These are phyloP conservation scores for Ascochyta fabae DNA, from an alignment of 2,329 filamentous ascomycete genomes.

Conservation along the genomic window DNA sequence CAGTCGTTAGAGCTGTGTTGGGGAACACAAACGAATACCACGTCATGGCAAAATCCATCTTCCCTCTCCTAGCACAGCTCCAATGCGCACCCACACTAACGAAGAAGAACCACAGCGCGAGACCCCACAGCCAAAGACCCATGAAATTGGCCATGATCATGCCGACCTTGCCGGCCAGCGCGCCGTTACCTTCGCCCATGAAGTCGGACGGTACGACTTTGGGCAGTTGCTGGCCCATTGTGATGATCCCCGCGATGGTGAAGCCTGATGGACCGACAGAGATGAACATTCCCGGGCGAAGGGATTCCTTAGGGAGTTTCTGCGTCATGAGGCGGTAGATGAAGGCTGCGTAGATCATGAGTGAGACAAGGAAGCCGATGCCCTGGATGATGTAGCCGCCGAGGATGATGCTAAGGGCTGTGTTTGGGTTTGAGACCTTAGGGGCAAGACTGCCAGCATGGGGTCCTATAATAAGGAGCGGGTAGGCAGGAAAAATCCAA, in stretches of 20 bases:
- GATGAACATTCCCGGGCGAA: slow-evolving; percentile 85
- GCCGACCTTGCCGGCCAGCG: slow-evolving; percentile 61
- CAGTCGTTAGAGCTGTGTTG: slow-evolving; percentile 75
- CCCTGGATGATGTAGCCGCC: slow-evolving; percentile 67
- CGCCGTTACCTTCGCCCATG: slow-evolving; percentile 60
- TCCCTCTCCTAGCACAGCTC: slow-evolving; percentile 66
- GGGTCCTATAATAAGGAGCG: slow-evolving; percentile 76
- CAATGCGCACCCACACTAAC: slow-evolving; percentile 78
- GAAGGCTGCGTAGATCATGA: slow-evolving; percentile 86
- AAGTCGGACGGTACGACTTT: slow-evolving; percentile 59
- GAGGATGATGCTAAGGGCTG: slow-evolving; percentile 62
- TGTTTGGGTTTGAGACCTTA: slow-evolving; percentile 50
- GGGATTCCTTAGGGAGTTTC: slow-evolving; percentile 76
- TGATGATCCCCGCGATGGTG: slow-evolving; percentile 66
- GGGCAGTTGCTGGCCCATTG: slow-evolving; percentile 61
- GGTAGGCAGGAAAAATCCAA: slow-evolving; percentile 88
- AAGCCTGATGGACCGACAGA: slow-evolving; percentile 78
- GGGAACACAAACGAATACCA: slow-evolving; percentile 87
- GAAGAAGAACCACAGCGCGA: slow-evolving; percentile 86
- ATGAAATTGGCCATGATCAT: slow-evolving; percentile 66
- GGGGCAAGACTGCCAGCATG: slow-evolving; percentile 67
- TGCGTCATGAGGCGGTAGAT: slow-evolving; percentile 89
- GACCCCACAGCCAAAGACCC: slow-evolving; percentile 79
- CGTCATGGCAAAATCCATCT: slow-evolving; percentile 80
- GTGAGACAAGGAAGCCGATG: slow-evolving; percentile 68